Base-by-base conservation (phyloP, 2,329 filamentous ascomycete species). In the Paracoccidioides brasiliensis region DNA sequence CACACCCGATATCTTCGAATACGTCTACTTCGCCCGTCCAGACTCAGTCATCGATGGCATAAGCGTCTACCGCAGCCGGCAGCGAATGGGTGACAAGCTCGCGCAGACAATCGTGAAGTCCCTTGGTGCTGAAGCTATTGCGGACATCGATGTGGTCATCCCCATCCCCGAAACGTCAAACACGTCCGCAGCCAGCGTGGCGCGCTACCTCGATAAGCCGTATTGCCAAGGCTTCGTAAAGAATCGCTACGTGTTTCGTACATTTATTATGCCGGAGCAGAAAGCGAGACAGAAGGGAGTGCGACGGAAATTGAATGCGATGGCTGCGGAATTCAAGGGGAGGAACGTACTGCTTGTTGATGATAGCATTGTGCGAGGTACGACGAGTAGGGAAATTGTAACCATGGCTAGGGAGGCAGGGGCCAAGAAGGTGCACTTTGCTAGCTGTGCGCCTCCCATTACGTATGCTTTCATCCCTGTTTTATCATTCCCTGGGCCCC, bases 361-460 rank as follows among this genome's bases (percentile, higher is more conserved):
- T 63, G 91, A 96, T 72, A 88, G 83, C 63, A 89, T 95, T 57
- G 90, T 95, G 4, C 81, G 90, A 41, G 90, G 90, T 52, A 94
- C 87, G 0, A 95, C 88, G 1, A 85, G 81, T 58, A 76, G 83
- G 49, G 86, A 90, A 68, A 90, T 90, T 59, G 84, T 90, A 35
- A 78, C 75, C 56, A 95, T 95, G 90, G 88, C 87, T 10, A 79
- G 85, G 52, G 90, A 95, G 72, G 84, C 86, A 9, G 87, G 86
- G 28, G 90, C 90, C 1, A 83, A 80, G 62, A 88, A 86, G 67
- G 86, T 95, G 53, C 85, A 90, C 64, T 88, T 96, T 64, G 85
- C 85, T 53, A 88, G 83, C 52, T 95, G 88, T 69, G 82, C 86
- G 5, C 90, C 90, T 1, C 84, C 84, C 8, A 88, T 94, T 69